These are phyloP conservation scores for Agapanthus africanus DNA, from an alignment of 106 monocot genomes.

Conservation along the genomic window DNA sequence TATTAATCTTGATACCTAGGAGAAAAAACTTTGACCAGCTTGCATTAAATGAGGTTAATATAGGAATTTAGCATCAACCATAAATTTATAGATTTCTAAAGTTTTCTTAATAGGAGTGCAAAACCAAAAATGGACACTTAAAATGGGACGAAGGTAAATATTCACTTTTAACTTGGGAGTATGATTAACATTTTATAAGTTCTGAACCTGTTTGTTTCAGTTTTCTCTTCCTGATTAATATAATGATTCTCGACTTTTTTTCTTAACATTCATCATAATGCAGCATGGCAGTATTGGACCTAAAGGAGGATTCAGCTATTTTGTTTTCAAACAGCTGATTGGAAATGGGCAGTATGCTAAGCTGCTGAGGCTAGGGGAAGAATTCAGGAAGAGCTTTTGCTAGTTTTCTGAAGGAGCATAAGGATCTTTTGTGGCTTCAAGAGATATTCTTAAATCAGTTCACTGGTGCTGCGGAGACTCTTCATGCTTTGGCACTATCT, in stretches of 20 bases:
- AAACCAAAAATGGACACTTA: no score
- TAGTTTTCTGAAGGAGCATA: constrained; percentile 64
- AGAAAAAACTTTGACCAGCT: no score
- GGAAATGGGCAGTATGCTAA: constrained; percentile 44
- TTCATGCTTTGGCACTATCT: constrained; percentile 66
- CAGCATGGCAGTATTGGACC: constrained; percentile 86
- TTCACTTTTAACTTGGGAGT: background rate
- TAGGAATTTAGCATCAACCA: no score
- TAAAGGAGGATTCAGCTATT: constrained; percentile 88
- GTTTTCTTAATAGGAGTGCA: background rate
- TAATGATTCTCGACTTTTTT: background rate
- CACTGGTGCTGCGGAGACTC: constrained; percentile 77
- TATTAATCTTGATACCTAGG: no score
- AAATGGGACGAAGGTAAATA: no score
- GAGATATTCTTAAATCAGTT: constrained; percentile 70
- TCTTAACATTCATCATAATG: constrained; percentile 14
- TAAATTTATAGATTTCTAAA: background rate
- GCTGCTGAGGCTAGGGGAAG: constrained; percentile 89
- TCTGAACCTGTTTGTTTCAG: background rate
- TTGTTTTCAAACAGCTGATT: constrained; percentile 70
- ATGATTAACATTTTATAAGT: background rate
- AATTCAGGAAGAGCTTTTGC: constrained; percentile 71
- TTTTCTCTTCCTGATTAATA: background rate
- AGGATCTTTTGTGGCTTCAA: constrained; percentile 83
- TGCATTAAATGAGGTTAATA: no score